Evolutionary conservation across 2,329 filamentous ascomycete genomes (phyloP), one percentile per base, ranked within the genome.

Genomic region (Diaporthe citrichinensis): DNA sequence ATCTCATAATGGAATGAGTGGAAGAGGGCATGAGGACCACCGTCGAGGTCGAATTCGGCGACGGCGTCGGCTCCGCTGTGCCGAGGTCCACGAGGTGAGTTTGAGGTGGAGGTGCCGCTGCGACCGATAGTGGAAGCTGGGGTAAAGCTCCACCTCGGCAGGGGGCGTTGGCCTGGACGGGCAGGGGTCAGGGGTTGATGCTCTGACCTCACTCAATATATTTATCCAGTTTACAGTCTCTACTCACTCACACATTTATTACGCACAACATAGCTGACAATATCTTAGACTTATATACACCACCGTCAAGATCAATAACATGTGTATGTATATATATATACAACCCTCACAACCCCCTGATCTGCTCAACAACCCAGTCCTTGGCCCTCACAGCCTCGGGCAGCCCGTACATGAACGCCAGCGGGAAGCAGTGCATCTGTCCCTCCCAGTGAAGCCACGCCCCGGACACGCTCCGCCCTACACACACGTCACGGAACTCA

Each of bases 71-170:
- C 34, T 39, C 7, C 44, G 46, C 46, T 25, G 46, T 53, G 65
- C 65, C 65, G 65, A 68, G 65, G 62, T 36, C 34, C 23, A 62
- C 62, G 10, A 34, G 31, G 31, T 10, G 31, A 31, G 44, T 25
- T 25, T 20, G 41, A 67, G 23, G 44, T 49, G 31, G 62, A 49
- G 46, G 62, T 46, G 23, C 41, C 41, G n/a, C n/a, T n/a, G n/a
- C n/a, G 34, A 41, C 41, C 61, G 17, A 49, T 17, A 25, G 31
- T 51, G 3, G n/a, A 68, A 53, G 62, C 62, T 51, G 62, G 44
- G 62, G 62, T 51, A 67, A 61, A 61, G 31, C 46, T 53, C 65
- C 65, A 53, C 65, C 46, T 41, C 65, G 46, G 65, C 65, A 68
- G 46, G 46, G 62, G 59, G 4, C 10, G 31, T 34, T 20, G 36